phyloP scores from a whole-genome alignment of 2,329 filamentous ascomycete genomes.

The Penicillium verrucosum region DNA sequence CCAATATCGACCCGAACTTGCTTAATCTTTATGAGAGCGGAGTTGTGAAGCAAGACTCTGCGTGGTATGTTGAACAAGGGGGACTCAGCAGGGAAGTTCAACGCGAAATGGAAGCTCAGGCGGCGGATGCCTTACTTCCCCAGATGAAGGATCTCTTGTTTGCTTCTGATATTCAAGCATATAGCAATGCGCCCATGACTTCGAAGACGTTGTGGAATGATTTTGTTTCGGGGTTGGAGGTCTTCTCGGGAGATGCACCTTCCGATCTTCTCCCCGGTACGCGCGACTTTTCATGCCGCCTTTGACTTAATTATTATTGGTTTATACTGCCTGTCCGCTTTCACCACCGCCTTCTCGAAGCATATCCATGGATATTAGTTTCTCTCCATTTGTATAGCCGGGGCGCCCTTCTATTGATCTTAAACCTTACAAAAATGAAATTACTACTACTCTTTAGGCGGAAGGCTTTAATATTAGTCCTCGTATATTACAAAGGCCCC shows the following conservation, averaged over 20 bases:
- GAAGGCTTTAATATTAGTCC: too few species aligned
- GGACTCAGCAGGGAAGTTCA: constrained; percentile 4
- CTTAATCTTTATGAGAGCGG: constrained; percentile 4
- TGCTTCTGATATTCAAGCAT: constrained; percentile 2
- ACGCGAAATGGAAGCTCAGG: constrained; percentile 13
- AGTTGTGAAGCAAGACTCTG: constrained; percentile 2
- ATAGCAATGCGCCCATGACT: constrained; percentile 16
- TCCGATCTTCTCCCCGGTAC: neutral
- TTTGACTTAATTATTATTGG: too few species aligned
- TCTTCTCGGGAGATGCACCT: neutral
- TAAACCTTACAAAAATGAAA: too few species aligned
- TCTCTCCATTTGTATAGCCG: too few species aligned
- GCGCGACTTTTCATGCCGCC: too few species aligned
- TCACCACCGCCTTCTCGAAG: too few species aligned
- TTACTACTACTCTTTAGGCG: too few species aligned
- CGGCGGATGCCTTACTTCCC: constrained; percentile 10
- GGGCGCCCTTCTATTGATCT: too few species aligned
- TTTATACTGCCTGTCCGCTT: too few species aligned
- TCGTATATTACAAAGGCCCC: too few species aligned
- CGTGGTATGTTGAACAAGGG: constrained; percentile 9
- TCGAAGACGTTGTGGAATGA: constrained; percentile 10
- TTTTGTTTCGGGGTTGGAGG: constrained; percentile 9
- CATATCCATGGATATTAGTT: too few species aligned
- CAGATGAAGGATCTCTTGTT: constrained; percentile 8
- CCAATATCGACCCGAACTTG: constrained; percentile 13